These are phyloP conservation scores for Moringa oleifera DNA, from an alignment of 345 rosid genomes.

Conservation along the genomic window DNA sequence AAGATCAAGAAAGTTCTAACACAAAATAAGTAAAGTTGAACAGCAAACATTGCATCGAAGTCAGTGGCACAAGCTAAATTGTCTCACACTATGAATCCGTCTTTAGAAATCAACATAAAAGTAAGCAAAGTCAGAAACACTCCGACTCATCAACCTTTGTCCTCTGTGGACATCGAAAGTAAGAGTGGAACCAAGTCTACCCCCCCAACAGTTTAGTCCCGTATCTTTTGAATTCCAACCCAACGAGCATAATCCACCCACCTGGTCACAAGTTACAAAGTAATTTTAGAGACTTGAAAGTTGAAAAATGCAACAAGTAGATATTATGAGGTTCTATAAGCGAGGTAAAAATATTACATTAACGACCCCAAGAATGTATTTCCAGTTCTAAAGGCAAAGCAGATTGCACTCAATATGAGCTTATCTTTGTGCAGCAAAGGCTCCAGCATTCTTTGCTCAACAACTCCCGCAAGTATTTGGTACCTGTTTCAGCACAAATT, in stretches of 20 bases:
- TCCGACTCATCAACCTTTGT: too few relatives aligned
- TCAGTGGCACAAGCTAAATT: too few relatives aligned
- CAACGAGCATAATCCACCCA: conserved; percentile 79
- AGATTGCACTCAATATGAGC: conserved; percentile 48
- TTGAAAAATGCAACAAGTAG: background rate
- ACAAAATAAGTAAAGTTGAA: too few relatives aligned
- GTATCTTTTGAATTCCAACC: conserved; percentile 47
- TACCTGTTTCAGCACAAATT: conserved; percentile 33
- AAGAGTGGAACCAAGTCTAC: too few relatives aligned
- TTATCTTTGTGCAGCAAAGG: conserved; percentile 59
- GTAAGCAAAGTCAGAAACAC: too few relatives aligned
- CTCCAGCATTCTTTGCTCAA: conserved; percentile 66
- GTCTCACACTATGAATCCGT: too few relatives aligned
- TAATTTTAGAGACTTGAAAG: background rate
- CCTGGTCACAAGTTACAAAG: conserved; percentile 27
- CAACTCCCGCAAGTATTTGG: conserved; percentile 67
- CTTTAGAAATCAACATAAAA: too few relatives aligned
- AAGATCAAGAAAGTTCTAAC: too few relatives aligned
- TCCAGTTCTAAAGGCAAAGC: conserved; percentile 74
- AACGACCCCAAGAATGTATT: conserved; percentile 77
- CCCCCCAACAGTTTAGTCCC: too few relatives aligned
- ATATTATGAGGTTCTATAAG: background rate
- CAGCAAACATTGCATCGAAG: too few relatives aligned
- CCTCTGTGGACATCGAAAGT: too few relatives aligned
- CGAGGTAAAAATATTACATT: conserved; percentile 35